Conservation (phyloP, 192 early-diverging fungal species). For the Coemansia aciculifera region DNA sequence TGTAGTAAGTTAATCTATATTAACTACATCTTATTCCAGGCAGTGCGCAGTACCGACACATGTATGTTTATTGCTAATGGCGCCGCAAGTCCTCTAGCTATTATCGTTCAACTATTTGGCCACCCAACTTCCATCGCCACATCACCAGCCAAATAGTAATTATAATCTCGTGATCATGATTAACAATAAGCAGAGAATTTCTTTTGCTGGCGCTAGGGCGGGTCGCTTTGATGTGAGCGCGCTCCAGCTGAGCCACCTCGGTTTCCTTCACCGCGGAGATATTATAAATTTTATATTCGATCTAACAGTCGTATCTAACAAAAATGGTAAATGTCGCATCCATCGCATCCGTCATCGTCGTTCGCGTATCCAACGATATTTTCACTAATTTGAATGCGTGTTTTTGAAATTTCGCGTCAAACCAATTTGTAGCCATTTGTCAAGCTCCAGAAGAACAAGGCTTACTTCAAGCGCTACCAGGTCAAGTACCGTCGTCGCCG, state of each 20-base stretch:
- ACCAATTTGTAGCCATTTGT: conserved; percentile 62
- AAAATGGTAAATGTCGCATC: conserved; percentile 41
- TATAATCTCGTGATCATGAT: not conserved
- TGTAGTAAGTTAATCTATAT: no score
- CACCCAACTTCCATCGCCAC: not conserved
- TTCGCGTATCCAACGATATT: conserved; percentile 9
- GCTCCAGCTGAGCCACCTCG: not conserved
- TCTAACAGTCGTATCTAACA: conserved; percentile 29
- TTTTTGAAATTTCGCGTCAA: conserved; percentile 1
- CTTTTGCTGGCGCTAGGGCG: not conserved
- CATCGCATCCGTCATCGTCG: not conserved
- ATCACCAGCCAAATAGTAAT: not conserved
- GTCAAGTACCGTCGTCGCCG: conserved; percentile 99
- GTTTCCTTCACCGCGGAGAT: conserved; percentile 35
- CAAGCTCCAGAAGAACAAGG: conserved; percentile 94
- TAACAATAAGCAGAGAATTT: not conserved
- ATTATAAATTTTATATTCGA: conserved; percentile 13
- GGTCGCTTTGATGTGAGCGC: not conserved
- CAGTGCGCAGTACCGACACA: no score
- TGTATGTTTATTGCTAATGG: no score
- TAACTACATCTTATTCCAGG: no score
- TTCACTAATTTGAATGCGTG: not conserved
- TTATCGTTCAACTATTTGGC: no score
- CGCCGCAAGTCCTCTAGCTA: no score
- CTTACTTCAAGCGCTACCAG: conserved; percentile 99